These are phyloP conservation scores for Tetraselmis striata DNA, from an alignment of 139 green algal species.

Conservation along the genomic window DNA sequence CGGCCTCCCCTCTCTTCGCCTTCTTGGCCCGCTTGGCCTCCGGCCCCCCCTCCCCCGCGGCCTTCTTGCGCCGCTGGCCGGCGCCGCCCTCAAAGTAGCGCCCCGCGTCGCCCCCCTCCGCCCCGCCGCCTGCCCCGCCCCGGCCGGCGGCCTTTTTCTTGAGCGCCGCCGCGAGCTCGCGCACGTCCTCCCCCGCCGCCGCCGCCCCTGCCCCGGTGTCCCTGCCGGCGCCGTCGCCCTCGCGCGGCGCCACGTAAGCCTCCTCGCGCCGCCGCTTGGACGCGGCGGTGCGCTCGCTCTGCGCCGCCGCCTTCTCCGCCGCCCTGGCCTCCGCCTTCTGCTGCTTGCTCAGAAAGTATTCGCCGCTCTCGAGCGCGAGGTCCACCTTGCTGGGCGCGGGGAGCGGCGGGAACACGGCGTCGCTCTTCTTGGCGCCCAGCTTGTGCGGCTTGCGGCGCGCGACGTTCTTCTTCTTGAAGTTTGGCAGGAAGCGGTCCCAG, in stretches of 20 bases:
- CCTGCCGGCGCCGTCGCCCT: not conserved
- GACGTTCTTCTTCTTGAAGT: constrained; percentile 99
- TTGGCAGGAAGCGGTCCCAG: constrained; percentile 98
- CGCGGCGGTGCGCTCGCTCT: constrained; percentile 35
- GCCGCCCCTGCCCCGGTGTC: constrained; percentile 5
- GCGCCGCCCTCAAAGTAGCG: not conserved
- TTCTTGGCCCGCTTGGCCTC: not conserved
- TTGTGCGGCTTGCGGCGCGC: constrained; percentile 76
- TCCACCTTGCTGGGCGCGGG: constrained; percentile 84
- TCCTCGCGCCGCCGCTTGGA: constrained; percentile 62
- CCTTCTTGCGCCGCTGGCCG: no score
- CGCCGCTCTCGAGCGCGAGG: constrained; percentile 49
- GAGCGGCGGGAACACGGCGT: constrained; percentile 95
- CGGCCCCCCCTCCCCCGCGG: not conserved
- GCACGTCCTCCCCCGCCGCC: constrained; percentile 18
- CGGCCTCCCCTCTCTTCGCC: not conserved
- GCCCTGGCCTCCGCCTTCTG: constrained; percentile 53
- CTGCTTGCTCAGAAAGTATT: constrained; percentile 89
- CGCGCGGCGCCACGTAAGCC: constrained; percentile 78
- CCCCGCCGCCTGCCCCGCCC: not conserved
- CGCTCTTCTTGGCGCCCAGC: constrained; percentile 67
- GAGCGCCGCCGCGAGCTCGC: constrained; percentile 33
- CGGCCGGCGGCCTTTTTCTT: constrained; percentile 38
- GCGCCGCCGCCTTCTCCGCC: constrained; percentile 35
- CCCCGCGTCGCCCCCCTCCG: not conserved